phyloP scores from a whole-genome alignment of 495 filamentous ascomycete genomes.

The Peziza echinospora region DNA sequence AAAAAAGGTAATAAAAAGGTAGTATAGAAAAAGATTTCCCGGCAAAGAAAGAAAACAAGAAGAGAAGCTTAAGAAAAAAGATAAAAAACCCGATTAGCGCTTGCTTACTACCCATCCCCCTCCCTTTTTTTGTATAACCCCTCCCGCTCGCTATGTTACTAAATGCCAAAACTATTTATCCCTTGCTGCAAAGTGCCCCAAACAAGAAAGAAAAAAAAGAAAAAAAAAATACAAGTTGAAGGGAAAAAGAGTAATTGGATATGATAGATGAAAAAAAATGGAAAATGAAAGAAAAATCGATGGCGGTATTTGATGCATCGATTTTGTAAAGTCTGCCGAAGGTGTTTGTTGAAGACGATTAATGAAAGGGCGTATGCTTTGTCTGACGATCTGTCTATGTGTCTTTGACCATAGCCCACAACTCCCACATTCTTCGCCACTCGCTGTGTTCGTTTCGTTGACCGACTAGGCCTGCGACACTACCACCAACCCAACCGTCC shows the following conservation, averaged over 20 bases:
- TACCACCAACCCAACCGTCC: conserved; percentile 40
- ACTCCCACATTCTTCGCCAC: conserved; percentile 11
- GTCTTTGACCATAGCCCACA: conserved; percentile 17
- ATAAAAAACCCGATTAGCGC: too few species aligned
- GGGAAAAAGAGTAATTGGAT: background rate
- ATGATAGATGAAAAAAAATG: background rate
- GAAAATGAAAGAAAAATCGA: background rate
- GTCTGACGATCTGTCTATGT: background rate
- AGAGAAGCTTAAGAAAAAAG: too few species aligned
- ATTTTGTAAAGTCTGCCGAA: background rate
- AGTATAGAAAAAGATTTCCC: too few species aligned
- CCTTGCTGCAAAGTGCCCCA: background rate
- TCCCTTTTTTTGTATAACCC: too few species aligned
- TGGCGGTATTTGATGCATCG: background rate
- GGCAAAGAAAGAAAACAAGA: too few species aligned
- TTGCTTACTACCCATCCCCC: too few species aligned
- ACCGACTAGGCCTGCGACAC: background rate
- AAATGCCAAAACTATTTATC: background rate
- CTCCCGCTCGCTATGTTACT: too few species aligned
- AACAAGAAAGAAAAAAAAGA: background rate
- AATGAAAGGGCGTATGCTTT: background rate
- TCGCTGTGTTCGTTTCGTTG: conserved; percentile 7
- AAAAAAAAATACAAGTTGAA: background rate
- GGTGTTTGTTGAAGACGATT: background rate
- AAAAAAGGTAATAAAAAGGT: too few species aligned